Percentiles rank a stretch among this genome's conserved stretches.
Conservation (phyloP, 129 eudicot species). For the Deinandra increscens region DNA sequence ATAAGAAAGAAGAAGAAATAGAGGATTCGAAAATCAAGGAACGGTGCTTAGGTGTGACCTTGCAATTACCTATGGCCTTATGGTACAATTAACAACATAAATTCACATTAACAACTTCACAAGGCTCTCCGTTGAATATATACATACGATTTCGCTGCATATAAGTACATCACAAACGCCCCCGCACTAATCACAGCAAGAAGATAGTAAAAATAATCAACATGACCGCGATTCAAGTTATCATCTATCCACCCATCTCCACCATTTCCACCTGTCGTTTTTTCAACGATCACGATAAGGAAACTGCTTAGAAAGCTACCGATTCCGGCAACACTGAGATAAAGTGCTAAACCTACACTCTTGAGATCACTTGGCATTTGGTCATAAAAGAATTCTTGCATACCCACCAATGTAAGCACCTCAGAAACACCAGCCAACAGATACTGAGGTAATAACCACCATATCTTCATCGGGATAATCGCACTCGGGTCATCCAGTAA, state of each 20-base stretch:
- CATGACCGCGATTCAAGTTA: slow-evolving; percentile 53
- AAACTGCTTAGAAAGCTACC: slow-evolving; percentile 66
- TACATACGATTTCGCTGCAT: slow-evolving; percentile 41
- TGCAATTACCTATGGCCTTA: no score
- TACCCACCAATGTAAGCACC: slow-evolving; percentile 50
- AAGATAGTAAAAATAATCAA: slow-evolving; percentile 61
- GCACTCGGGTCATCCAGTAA: slow-evolving; percentile 35
- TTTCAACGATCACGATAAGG: slow-evolving; percentile 40
- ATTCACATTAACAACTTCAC: slow-evolving; percentile 15
- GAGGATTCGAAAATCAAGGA: no score
- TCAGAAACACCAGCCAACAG: slow-evolving; percentile 47
- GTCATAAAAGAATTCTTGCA: slow-evolving; percentile 70
- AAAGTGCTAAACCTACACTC: slow-evolving; percentile 55
- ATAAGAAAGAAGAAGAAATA: no score
- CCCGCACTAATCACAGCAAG: slow-evolving; percentile 51
- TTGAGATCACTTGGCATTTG: slow-evolving; percentile 26
- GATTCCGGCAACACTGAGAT: slow-evolving; percentile 48
- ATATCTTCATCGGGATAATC: slow-evolving; percentile 23
- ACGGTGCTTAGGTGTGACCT: no score
- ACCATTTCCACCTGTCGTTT: slow-evolving; percentile 33
- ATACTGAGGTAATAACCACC: slow-evolving; percentile 69
- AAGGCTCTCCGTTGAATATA: slow-evolving; percentile 20
- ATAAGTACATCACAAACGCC: slow-evolving; percentile 35
- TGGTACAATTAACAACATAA: no score
- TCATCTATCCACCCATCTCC: slow-evolving; percentile 53